phyloP scores from a whole-genome alignment of 2,329 filamentous ascomycete genomes.

The Sporothrix phasma region DNA sequence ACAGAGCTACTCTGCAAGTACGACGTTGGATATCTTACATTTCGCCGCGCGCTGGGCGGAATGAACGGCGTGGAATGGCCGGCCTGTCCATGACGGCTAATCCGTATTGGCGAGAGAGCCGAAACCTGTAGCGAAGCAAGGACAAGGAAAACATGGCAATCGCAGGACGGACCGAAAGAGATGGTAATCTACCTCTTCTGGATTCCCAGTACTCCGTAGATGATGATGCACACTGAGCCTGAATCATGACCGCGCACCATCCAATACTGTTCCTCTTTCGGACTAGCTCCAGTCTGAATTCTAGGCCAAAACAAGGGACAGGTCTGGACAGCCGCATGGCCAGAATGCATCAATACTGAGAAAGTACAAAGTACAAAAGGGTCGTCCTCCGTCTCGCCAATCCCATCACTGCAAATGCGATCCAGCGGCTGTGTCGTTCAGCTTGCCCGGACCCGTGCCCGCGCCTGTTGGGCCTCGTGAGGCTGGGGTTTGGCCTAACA shows the following conservation, averaged over 20 bases:
- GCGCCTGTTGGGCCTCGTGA: not conserved
- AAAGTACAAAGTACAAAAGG: not conserved
- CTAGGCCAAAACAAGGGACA: conserved; percentile 2
- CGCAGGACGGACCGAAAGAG: too few relatives aligned
- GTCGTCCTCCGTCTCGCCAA: not conserved
- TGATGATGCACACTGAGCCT: conserved; percentile 1
- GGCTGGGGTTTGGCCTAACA: not conserved
- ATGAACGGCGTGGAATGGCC: not conserved
- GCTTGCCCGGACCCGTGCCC: not conserved
- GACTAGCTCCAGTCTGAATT: not conserved
- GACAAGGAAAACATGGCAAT: too few relatives aligned
- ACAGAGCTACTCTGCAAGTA: too few relatives aligned
- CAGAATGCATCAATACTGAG: not conserved
- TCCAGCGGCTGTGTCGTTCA: not conserved
- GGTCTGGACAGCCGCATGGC: not conserved
- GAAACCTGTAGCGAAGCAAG: too few relatives aligned
- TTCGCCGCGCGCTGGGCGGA: too few relatives aligned
- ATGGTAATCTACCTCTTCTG: too few relatives aligned
- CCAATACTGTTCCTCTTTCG: not conserved
- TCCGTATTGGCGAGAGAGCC: not conserved
- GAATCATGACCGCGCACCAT: not conserved
- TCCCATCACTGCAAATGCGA: not conserved
- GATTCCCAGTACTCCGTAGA: too few relatives aligned
- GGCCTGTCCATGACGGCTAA: not conserved
- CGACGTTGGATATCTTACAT: too few relatives aligned